phyloP scores from a whole-genome alignment of 257 asterid species.

The Coffea canephora region DNA sequence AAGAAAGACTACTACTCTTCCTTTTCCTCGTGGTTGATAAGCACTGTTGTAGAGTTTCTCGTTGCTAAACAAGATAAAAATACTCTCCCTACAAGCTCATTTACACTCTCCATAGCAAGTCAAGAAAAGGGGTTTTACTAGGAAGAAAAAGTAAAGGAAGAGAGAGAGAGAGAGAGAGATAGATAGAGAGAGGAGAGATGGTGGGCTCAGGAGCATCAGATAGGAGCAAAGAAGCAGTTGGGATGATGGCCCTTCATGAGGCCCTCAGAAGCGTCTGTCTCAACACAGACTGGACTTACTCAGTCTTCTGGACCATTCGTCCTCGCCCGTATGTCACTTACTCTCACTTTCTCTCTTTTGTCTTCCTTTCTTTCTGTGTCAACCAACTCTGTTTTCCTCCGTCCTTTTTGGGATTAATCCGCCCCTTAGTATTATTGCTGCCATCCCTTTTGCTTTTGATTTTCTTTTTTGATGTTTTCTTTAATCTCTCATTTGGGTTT shows the following conservation, averaged over 20 bases:
- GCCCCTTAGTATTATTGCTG: not conserved
- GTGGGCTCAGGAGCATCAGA: constrained; percentile 98
- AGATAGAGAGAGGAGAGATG: constrained; percentile 41
- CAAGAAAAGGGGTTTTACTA: constrained; percentile 16
- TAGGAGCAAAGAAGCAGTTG: constrained; percentile 99
- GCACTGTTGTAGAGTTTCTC: constrained; percentile 17
- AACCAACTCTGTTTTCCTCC: not conserved
- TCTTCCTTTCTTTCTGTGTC: constrained; percentile 13
- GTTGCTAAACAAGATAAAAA: constrained; percentile 27
- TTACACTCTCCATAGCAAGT: constrained; percentile 12
- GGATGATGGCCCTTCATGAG: constrained; percentile 99
- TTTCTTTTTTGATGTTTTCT: constrained; percentile 5
- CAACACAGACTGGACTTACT: constrained; percentile 98
- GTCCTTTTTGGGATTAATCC: constrained; percentile 1
- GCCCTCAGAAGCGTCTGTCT: constrained; percentile 95
- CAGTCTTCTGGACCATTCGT: constrained; percentile 99
- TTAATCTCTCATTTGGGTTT: constrained; percentile 14
- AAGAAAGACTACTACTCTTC: constrained; percentile 38
- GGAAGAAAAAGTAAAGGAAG: constrained; percentile 21
- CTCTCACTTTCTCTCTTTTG: not conserved
- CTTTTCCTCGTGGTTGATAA: constrained; percentile 38
- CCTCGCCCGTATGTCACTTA: constrained; percentile 78
- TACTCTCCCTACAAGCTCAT: not conserved
- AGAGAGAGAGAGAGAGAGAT: constrained; percentile 14
- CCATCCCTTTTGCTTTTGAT: not conserved